Base-by-base conservation (phyloP, 106 monocot genomes). In the Phalaenopsis aphrodite region DNA sequence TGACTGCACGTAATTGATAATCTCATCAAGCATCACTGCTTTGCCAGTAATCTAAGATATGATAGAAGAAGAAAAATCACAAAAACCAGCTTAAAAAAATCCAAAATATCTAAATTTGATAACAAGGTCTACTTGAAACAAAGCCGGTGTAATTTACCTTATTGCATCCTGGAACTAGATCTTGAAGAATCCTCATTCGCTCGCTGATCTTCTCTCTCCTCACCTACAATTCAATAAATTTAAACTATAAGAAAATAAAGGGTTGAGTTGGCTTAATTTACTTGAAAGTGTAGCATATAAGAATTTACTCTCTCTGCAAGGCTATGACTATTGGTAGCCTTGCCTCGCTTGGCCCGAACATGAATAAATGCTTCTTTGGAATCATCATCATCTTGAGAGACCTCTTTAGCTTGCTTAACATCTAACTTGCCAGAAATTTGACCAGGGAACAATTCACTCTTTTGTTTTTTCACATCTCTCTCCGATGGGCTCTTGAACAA, bases 151-250 rank as follows among this genome's bases (percentile, higher is more conserved):
- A 56, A 56, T 47, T 77, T 81, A 95, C 95, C 92, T 95, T 95
- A 49, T 84, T 92, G 79, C 95, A 95, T 75, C 97, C 97, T 38
- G 97, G 97, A 76, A 97, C 97, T 69, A 97, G 87, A 79, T 94
- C 88, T 78, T 97, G 97, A 78, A 97, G 89, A 23, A 87, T 83
- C 75, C 87, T 88, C 97, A 97, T 97, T 85, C 97, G 76, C 79
- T 94, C 97, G 55, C 97, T 97, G 39, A 97, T 97, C 86, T 88
- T 97, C 69, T 95, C 95, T 77, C 95, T 89, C 79, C 95, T 86
- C 72, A 96, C 78, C 95, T 96, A 73, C 38, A 84, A 72, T 42
- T 24, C 16, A 64, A 65, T 38, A 16, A 58, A 75, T 57, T 55
- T 46, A 38, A 71, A 10, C 21, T 14, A 17, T 14, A 41, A 39